Evolutionary conservation across 2,329 filamentous ascomycete species (phyloP).

Genomic region (Aureobasidium sp.): DNA sequence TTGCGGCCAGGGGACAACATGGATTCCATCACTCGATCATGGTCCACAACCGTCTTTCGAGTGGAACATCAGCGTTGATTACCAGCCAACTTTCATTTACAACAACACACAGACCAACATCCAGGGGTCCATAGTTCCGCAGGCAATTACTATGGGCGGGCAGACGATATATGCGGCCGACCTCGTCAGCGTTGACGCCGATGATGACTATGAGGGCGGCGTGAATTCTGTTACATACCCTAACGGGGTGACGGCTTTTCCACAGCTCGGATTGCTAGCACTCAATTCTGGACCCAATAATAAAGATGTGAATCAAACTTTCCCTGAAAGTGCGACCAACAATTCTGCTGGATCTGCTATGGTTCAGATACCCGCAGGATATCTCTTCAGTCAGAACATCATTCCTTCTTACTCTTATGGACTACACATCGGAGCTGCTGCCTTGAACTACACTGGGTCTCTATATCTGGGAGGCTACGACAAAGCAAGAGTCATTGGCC

Average conservation of each 20-base stretch:
- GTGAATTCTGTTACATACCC: background rate
- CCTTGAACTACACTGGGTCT: slow-evolving; percentile 21
- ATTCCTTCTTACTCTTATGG: slow-evolving; percentile 23
- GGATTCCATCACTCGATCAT: background rate
- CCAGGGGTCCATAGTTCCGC: background rate
- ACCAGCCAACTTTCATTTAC: background rate
- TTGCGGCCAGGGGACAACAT: background rate
- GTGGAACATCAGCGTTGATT: background rate
- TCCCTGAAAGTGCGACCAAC: background rate
- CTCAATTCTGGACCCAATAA: background rate
- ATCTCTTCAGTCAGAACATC: slow-evolving; percentile 12
- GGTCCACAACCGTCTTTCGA: background rate
- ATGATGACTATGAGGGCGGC: too few species aligned
- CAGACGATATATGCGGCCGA: background rate
- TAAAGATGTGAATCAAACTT: background rate
- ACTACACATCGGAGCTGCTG: slow-evolving; percentile 27
- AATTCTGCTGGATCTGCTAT: background rate
- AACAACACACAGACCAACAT: background rate
- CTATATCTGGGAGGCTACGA: slow-evolving; percentile 29
- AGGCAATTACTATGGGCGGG: background rate
- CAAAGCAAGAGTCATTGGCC: slow-evolving; percentile 23
- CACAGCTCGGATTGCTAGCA: background rate
- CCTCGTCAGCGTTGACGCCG: background rate
- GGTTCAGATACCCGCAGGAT: background rate
- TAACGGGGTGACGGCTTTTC: background rate